Evolutionary conservation across 2,329 filamentous ascomycete species (phyloP), one percentile per base, ranked within the genome.

Genomic region (Tolypocladium sp.): DNA sequence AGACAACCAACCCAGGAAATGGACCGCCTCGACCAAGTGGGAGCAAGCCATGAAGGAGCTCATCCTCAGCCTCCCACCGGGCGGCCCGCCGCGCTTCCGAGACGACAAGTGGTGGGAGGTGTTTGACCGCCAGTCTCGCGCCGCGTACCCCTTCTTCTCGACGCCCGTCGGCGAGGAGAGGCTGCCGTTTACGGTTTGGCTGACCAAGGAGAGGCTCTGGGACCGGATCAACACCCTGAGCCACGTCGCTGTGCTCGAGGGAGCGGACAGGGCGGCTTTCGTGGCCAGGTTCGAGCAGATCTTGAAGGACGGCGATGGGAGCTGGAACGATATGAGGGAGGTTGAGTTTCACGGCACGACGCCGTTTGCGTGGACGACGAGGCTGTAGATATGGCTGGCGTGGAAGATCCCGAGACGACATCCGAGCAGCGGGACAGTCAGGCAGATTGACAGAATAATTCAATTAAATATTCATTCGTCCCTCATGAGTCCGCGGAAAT

Each of bases 331-430:
- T 7, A 77, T 81, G 58, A 86, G 84, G 0, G 80, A 88, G 69
- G 76, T 90, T 57, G 80, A 80, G 22, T 68, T 89, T 51, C 86
- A 90, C 72, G 87, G 85, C 4, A 71, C 77, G 58, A 89, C 87
- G 15, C 82, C 82, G 68, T 79, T 84, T 66, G 81, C 77, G 12
- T 91, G 87, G 87, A 85, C 85, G 25, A 73, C 73, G 68, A 74
- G 74, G 64, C 62, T 79, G 63, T 78, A 71, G 64, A 1, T 15
- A 3, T 22, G 15, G 20, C n/a, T 12, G 30, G 38, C 15, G 38
- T 8, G 38, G 38, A 20, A 40, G 5, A 20, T 40, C 5, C 2
- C 38, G 38, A 40, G 38, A 40, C 30, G 6, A 22, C 20, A 30
- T 5, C 33, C 17, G 27, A n/a, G 30, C 9, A 20, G 7, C 30